Evolutionary conservation across 2,329 filamentous ascomycete genomes (phyloP).

Genomic region (Neofusicoccum umdonicola): DNA sequence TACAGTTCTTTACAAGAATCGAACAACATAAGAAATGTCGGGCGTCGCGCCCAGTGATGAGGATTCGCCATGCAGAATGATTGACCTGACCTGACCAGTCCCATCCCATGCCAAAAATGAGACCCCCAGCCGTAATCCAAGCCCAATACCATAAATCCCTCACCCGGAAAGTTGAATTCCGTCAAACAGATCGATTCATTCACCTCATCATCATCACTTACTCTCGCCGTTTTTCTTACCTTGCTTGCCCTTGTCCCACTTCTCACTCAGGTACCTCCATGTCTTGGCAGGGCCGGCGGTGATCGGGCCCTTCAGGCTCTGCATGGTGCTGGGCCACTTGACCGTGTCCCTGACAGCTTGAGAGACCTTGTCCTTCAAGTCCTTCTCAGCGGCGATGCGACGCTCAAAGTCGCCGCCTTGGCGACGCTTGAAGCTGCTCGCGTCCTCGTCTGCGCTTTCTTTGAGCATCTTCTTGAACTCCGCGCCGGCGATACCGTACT

Average conservation of each 20-base stretch:
- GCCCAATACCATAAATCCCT: background rate
- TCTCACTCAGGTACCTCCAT: constrained; percentile 77
- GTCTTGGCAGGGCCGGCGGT: constrained; percentile 72
- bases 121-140: background rate
- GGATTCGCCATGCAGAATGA: background rate
- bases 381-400: constrained; percentile 72
- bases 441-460: constrained; percentile 67
- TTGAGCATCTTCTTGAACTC: constrained; percentile 87
- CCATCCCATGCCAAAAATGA: background rate
- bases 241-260: constrained; percentile 49
- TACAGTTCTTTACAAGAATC: background rate
- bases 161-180: constrained; percentile 2
- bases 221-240: constrained; percentile 11
- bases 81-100: background rate
- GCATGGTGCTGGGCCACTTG: constrained; percentile 84
- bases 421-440: constrained; percentile 63
- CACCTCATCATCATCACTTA: background rate
- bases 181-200: background rate
- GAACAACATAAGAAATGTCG: background rate
- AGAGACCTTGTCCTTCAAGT: constrained; percentile 69
- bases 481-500: constrained; percentile 77
- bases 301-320: constrained; percentile 79
- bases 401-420: constrained; percentile 83
- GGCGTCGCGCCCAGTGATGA: background rate
- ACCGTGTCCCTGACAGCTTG: constrained; percentile 83